Conservation (phyloP, 129 eudicot genomes). For the Lactuca saligna region DNA sequence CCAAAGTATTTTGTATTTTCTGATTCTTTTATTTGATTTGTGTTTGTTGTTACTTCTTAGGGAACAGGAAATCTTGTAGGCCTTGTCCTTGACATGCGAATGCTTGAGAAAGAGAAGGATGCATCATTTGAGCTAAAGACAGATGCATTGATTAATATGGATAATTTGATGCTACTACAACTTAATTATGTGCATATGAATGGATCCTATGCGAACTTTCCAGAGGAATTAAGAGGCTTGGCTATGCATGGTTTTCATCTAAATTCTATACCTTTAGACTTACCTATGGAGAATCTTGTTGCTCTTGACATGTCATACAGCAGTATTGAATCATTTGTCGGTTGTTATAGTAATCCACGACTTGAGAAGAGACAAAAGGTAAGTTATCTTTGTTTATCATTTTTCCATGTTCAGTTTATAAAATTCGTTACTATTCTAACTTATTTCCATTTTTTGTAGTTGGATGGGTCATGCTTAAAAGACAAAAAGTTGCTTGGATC, state of each 20-base stretch:
- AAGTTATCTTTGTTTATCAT: background rate
- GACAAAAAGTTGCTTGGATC: no score
- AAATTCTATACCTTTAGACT: background rate
- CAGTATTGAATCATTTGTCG: background rate
- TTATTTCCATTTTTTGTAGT: no score
- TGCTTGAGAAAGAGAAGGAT: slow-evolving; percentile 5
- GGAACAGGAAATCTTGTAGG: background rate
- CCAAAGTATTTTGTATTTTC: no score
- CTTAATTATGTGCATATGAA: background rate
- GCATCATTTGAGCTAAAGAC: background rate
- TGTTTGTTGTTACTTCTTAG: background rate
- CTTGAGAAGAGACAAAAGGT: slow-evolving; percentile 3
- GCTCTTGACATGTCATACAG: background rate
- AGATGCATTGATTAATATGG: slow-evolving; percentile 7
- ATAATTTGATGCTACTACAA: background rate
- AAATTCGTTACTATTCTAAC: no score
- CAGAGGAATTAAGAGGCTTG: background rate
- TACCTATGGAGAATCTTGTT: no score
- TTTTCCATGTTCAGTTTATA: background rate
- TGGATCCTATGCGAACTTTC: no score
- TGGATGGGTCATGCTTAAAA: no score
- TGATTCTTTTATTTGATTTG: background rate
- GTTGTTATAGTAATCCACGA: background rate
- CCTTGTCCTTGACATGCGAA: background rate
- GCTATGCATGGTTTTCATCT: slow-evolving; percentile 2